Evolutionary conservation across 1,284 basidiomycete species (phyloP), one percentile per base, ranked within the genome.

Genomic region (Melampsora larici-populina): DNA sequence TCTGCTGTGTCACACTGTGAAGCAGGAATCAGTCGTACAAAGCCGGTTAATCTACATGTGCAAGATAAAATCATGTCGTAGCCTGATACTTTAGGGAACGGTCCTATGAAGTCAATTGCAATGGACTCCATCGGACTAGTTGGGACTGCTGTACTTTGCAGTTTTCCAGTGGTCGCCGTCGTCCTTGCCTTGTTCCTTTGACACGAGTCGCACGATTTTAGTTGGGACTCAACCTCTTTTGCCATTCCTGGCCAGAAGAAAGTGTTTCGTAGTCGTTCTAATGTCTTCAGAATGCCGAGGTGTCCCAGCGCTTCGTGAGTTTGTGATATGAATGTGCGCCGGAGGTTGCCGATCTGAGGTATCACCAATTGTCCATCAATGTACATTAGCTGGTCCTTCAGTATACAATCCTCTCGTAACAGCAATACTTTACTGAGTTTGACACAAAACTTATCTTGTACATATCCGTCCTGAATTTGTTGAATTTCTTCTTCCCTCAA

Each of bases 351-450:
- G 7, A 40, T 55, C 0, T 74, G 64, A 0, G 85, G 86, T 5
- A 86, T 83, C 4, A 86, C 78, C 0, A 86, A 78, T 0, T 81
- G 70, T 0, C 74, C 51, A 1, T 81, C 82, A 17, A 85, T 75
- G 72, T 80, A 86, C 43, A 85, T 80, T 0, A 86, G 79, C 0
- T 80, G 81, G 29, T 82, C 71, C 1, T 66, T 26, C 11, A 9
- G 8, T 2, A 49, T 11, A 17, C 66, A 55, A n/a, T 70, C 17
- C n/a, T 60, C 65, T 31, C 64, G 29, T 1, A 55, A 46, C 3
- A 36, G 29, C 4, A 66, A 9, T 1, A 66, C 64, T 66, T 66
- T 66, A 2, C 24, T 1, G 9, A 66, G 11, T 31, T 31, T 13
- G 3, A 66, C 15, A n/a, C 64, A 66, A 29, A 66, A 66, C 9